Conservation (phyloP, 306 rosid genomes). For the Sicyos edulis region DNA sequence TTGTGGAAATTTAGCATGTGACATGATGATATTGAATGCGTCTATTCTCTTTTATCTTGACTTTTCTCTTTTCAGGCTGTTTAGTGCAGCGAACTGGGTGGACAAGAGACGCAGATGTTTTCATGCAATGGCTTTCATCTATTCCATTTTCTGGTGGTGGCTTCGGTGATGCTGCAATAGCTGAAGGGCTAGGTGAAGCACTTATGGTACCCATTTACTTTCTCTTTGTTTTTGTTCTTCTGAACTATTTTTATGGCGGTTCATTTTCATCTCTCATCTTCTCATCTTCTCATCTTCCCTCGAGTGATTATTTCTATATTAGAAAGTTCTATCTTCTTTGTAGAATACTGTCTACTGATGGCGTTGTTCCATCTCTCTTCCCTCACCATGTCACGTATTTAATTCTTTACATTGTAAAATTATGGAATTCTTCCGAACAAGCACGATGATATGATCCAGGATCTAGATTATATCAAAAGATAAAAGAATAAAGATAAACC, state of each 20-base stretch:
- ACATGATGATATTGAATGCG: neutral
- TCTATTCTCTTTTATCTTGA: neutral
- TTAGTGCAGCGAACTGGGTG: conserved; percentile 85
- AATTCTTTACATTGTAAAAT: conserved; percentile 6
- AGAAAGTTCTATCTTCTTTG: conserved; percentile 4
- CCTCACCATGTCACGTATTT: neutral
- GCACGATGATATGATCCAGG: too few species aligned
- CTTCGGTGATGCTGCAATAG: conserved; percentile 82
- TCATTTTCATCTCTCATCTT: neutral
- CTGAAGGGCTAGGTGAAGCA: conserved; percentile 99
- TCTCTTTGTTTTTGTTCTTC: neutral
- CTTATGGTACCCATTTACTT: conserved; percentile 56
- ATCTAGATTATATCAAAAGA: too few species aligned
- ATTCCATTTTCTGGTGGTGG: conserved; percentile 88
- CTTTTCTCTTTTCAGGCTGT: conserved; percentile 48
- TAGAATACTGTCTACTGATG: neutral
- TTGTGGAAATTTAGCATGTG: neutral
- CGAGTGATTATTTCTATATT: neutral
- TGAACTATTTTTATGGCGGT: neutral
- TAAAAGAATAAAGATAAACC: too few species aligned
- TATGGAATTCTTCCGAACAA: neutral
- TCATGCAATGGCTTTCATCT: conserved; percentile 64
- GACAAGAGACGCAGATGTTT: conserved; percentile 75
- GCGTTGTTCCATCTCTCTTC: neutral
- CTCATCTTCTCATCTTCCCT: neutral